phyloP scores from a whole-genome alignment of 2,329 filamentous ascomycete genomes.

The Colletotrichum sp. region DNA sequence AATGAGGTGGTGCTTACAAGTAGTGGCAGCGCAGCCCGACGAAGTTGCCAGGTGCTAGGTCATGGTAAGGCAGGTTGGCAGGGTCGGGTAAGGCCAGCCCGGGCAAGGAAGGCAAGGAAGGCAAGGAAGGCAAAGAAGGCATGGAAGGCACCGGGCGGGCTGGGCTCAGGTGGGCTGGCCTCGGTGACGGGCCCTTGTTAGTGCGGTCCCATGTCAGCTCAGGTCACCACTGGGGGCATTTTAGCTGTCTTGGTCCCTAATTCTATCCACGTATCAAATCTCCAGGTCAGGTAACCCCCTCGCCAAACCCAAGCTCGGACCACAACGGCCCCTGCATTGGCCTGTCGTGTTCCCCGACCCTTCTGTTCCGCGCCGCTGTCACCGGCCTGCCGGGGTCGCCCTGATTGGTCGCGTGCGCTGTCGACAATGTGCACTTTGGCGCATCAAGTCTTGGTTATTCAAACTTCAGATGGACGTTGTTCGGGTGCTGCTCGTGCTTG shows the following conservation, averaged over 20 bases:
- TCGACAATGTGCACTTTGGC: not conserved
- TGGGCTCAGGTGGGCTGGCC: not conserved
- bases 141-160: not conserved
- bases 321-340: slow-evolving; percentile 13
- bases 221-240: not conserved
- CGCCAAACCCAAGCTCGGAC: slow-evolving; percentile 2
- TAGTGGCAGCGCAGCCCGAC: not conserved
- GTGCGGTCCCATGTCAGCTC: not conserved
- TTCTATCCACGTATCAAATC: not conserved
- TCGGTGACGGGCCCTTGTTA: slow-evolving; percentile 14
- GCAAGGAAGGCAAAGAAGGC: not conserved
- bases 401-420: slow-evolving; percentile 3
- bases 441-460: not conserved
- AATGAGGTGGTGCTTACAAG: not conserved
- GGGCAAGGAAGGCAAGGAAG: not conserved
- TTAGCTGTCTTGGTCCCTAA: not conserved
- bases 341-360: not conserved
- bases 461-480: not conserved
- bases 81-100: not conserved
- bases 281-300: not conserved
- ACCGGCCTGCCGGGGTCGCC: not conserved
- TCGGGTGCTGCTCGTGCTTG: not conserved
- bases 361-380: not conserved
- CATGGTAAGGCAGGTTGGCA: not conserved
- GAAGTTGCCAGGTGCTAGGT: not conserved